phyloP scores from a whole-genome alignment of 257 asterid species.

The Solanum ahanhuiri region DNA sequence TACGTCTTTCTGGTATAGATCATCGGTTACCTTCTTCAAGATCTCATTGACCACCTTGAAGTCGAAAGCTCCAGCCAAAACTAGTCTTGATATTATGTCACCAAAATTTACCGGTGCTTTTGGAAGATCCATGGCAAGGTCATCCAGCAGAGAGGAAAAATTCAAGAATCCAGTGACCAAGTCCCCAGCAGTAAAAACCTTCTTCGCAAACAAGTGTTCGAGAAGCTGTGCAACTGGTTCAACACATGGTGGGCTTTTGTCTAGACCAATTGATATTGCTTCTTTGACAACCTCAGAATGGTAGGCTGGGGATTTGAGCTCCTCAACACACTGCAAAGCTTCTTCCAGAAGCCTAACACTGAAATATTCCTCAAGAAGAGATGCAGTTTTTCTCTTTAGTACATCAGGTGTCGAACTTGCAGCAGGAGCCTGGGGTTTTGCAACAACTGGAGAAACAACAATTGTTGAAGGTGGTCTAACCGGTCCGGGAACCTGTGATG shows the following conservation, averaged over 20 bases:
- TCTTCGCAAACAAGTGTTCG: constrained; percentile 42
- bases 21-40: constrained; percentile 44
- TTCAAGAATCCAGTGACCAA: constrained; percentile 34
- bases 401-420: constrained; percentile 23
- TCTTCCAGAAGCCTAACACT: constrained; percentile 55
- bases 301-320: constrained; percentile 67
- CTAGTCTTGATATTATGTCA: constrained; percentile 53
- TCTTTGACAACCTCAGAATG: constrained; percentile 74
- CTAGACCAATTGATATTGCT: constrained; percentile 58
- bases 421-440: constrained; percentile 30
- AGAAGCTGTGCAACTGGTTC: constrained; percentile 52
- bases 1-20: constrained; percentile 45
- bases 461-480: constrained; percentile 19
- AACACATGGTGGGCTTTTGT: constrained; percentile 63
- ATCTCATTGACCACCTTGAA: constrained; percentile 57
- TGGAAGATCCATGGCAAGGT: constrained; percentile 83
- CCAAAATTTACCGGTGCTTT: constrained; percentile 83
- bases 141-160: constrained; percentile 56
- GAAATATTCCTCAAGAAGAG: constrained; percentile 78
- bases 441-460: constrained; percentile 23
- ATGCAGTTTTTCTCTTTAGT: constrained; percentile 49
- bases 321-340: constrained; percentile 74
- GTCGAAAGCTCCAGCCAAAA: constrained; percentile 49
- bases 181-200: constrained; percentile 36
- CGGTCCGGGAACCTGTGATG: constrained; percentile 27